These are phyloP conservation scores for Ceratobasidium theobromae DNA, from an alignment of 1,284 basidiomycete species.

Conservation along the genomic window DNA sequence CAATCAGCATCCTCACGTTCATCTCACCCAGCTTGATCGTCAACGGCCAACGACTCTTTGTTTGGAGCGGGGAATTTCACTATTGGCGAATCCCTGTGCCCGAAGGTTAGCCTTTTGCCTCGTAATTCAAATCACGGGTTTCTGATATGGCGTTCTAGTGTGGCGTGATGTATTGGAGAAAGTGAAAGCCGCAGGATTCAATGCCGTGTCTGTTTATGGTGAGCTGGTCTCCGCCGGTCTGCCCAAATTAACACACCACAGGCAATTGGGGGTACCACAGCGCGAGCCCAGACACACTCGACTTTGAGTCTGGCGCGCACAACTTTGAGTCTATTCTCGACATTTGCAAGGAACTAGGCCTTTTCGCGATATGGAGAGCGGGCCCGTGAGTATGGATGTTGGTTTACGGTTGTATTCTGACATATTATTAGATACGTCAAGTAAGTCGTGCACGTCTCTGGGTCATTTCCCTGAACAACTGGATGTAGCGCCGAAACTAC, in stretches of 20 bases:
- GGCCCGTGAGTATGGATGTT: constrained; percentile 19
- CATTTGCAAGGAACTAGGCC: constrained; percentile 29
- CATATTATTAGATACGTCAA: constrained; percentile 16
- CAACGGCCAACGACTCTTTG: constrained; percentile 30
- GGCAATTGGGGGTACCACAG: constrained; percentile 33
- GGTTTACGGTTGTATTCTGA: no score
- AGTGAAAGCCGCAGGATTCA: constrained; percentile 32
- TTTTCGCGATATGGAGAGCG: constrained; percentile 32
- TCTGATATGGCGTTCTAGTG: background rate
- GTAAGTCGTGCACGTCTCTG: background rate
- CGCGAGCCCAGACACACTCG: constrained; percentile 19
- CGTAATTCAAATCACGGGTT: background rate
- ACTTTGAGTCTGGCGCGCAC: constrained; percentile 31
- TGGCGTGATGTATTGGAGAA: constrained; percentile 34
- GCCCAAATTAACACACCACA: background rate
- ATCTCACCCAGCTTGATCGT: constrained; percentile 22
- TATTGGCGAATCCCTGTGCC: constrained; percentile 34
- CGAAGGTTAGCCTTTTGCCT: constrained; percentile 2
- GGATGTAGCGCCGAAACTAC: constrained; percentile 28
- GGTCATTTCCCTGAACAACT: background rate
- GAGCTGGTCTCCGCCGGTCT: background rate
- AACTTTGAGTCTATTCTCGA: constrained; percentile 31
- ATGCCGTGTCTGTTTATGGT: constrained; percentile 32
- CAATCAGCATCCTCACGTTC: background rate
- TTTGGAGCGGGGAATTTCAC: constrained; percentile 33